Base-by-base conservation (phyloP, 257 asterid genomes). In the Asclepias syriaca region DNA sequence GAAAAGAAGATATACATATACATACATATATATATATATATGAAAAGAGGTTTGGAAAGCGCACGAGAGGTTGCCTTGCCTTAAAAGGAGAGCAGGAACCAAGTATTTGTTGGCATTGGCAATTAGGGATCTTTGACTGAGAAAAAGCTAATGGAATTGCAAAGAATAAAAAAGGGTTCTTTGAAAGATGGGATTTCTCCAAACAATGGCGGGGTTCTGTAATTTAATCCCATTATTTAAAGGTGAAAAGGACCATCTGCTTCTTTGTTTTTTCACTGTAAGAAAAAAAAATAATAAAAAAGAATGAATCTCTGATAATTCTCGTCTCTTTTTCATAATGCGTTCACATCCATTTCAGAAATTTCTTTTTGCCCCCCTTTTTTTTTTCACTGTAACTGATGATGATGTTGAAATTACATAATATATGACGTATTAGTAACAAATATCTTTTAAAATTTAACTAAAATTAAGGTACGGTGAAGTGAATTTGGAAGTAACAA, bases 41-140 rank as follows among this genome's bases (percentile, higher is more conserved):
- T 29, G 27, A 24, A 68, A 73, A 60, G 71, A 79, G 71, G 78
- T 58, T 60, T 65, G 81, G 70, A 70, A 73, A 73, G 77, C 63
- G 74, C 76, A 82, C 69, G 83, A 80, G 87, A 76, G 85, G 60
- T 75, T 79, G 81, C 75, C 80, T 70, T 53, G 66, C 84, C 81
- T 80, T 72, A 78, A 79, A 81, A 77, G 80, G 79, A 70, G 78
- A 78, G 79, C 79, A 58, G 74, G 74, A 77, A 70, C 59, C 74
- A 77, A 79, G 80, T 64, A 72, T 78, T 77, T 78, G 85, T 83
- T 85, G 83, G 79, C 83, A 79, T 83, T 77, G 55, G 72, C 82
- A 80, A 77, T 56, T 75, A 74, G 63, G 82, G 82, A 86, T 86
- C 87, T 84, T 84, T 82, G 91, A 84, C 91, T 77, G 80, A 72